Percentiles rank a stretch among this genome's conserved stretches.
phyloP scores from a whole-genome alignment of 2,329 filamentous ascomycete species.

The Epichloe uncinata region DNA sequence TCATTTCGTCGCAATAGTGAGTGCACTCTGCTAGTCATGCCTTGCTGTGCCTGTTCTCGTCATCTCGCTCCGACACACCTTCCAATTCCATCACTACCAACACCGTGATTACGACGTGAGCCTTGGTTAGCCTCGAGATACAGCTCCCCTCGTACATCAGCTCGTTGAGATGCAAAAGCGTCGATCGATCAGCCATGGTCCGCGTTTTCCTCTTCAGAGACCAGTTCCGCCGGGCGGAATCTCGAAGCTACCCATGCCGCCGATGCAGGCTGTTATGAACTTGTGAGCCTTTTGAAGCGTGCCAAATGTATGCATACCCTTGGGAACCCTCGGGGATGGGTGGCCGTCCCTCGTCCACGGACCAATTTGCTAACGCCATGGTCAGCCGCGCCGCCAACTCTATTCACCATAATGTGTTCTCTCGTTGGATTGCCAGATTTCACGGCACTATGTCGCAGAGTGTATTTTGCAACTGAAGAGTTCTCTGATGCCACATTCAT shows the following conservation, averaged over 20 bases:
- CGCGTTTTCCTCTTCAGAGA: conserved; percentile 32
- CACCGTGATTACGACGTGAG: background rate
- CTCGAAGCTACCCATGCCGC: conserved; percentile 40
- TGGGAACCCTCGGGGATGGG: too few species aligned
- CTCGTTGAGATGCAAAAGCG: conserved; percentile 38
- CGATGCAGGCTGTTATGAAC: conserved; percentile 34
- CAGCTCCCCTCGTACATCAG: conserved; percentile 14
- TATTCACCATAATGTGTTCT: conserved; percentile 36
- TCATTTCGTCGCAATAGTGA: conserved; percentile 49
- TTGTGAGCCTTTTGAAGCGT: conserved; percentile 34
- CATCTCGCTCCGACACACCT: too few species aligned
- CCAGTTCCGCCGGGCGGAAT: conserved; percentile 32
- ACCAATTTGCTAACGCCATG: background rate
- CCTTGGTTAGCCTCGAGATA: background rate
- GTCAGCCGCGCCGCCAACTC: conserved; percentile 30
- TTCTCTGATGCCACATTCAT: conserved; percentile 37
- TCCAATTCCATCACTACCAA: background rate
- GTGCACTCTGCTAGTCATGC: conserved; percentile 11
- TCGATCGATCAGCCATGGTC: conserved; percentile 25
- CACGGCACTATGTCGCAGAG: conserved; percentile 31
- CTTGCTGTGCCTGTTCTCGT: background rate
- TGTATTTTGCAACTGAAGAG: conserved; percentile 40
- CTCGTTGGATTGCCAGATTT: conserved; percentile 38
- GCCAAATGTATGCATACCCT: conserved; percentile 25
- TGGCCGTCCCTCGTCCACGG: background rate